phyloP scores from a whole-genome alignment of 352 stramenopile genomes.

The Phytophthora parvispora region DNA sequence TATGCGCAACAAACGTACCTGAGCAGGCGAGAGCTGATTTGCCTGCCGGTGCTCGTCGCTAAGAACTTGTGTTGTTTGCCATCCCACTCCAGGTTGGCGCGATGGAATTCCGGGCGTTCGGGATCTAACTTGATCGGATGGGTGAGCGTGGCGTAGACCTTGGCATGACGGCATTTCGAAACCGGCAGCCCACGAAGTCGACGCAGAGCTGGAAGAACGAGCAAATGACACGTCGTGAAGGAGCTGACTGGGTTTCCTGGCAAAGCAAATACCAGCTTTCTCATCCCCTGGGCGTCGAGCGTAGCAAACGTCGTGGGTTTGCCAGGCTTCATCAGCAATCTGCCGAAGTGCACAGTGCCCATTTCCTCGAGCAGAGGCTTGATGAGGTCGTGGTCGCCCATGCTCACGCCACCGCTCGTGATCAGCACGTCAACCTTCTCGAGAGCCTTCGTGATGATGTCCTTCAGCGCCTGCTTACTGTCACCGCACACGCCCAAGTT shows the following conservation, averaged over 20 bases:
- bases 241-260: conserved; percentile 98
- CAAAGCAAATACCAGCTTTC: conserved; percentile 95
- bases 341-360: conserved; percentile 95
- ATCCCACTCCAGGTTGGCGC: conserved; percentile 77
- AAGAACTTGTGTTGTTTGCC: conserved; percentile 75
- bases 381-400: conserved; percentile 95
- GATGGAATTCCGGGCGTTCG: conserved; percentile 97
- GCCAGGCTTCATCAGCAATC: conserved; percentile 98
- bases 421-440: conserved; percentile 93
- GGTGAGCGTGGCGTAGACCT: conserved; percentile 66
- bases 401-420: conserved; percentile 96
- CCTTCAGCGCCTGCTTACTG: conserved; percentile 61
- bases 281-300: conserved; percentile 43
- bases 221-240: conserved; percentile 95
- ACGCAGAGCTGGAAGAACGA: conserved; percentile 94
- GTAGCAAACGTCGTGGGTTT: conserved; percentile 99
- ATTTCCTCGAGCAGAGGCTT: conserved; percentile 91
- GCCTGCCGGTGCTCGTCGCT: conserved; percentile 92
- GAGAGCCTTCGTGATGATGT: conserved; percentile 55
- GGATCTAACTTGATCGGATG: conserved; percentile 86
- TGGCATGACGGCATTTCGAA: conserved; percentile 54
- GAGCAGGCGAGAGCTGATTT: conserved; percentile 95
- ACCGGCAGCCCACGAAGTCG: conserved; percentile 79
- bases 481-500: conserved; percentile 86
- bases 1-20: conserved; percentile 42